Percentiles rank a stretch among this genome's conserved stretches.
phyloP scores from a whole-genome alignment of 2,329 filamentous ascomycete genomes.

The Epichloe aotearoae region DNA sequence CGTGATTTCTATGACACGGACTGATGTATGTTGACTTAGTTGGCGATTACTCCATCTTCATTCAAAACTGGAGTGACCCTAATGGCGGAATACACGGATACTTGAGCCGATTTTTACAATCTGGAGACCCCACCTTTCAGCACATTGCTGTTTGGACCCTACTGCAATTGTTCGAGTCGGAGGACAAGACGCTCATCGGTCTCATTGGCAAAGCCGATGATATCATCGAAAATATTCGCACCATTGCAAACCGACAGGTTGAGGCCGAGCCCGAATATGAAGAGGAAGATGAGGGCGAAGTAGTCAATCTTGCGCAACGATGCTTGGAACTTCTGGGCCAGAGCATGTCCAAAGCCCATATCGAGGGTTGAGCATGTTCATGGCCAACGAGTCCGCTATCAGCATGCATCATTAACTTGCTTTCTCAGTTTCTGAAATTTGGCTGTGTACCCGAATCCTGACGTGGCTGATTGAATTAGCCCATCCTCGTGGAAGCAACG shows the following conservation, averaged over 20 bases:
- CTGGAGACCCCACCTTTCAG: constrained; percentile 93
- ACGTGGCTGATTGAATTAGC: not conserved
- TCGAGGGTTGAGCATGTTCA: constrained; percentile 51
- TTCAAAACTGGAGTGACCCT: constrained; percentile 85
- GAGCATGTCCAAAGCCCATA: constrained; percentile 62
- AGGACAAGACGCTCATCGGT: constrained; percentile 77
- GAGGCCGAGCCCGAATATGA: constrained; percentile 77
- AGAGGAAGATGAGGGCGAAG: constrained; percentile 85
- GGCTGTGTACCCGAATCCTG: not conserved
- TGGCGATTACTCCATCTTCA: constrained; percentile 91
- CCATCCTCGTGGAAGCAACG: not conserved
- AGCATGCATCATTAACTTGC: not conserved
- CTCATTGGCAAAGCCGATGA: constrained; percentile 83
- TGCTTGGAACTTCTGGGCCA: constrained; percentile 79
- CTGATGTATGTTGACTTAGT: constrained; percentile 39
- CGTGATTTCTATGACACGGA: not conserved
- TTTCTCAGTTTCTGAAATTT: not conserved
- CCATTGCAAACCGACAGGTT: constrained; percentile 78
- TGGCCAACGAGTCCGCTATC: not conserved
- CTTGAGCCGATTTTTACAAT: constrained; percentile 80
- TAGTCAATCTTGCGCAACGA: constrained; percentile 78
- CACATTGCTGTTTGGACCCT: constrained; percentile 99
- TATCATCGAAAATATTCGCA: constrained; percentile 81
- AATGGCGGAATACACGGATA: constrained; percentile 94
- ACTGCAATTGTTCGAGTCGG: constrained; percentile 87